Evolutionary conservation across 352 stramenopile genomes (phyloP), one percentile per base, ranked within the genome.

Genomic region (Globisporangium canariense): DNA sequence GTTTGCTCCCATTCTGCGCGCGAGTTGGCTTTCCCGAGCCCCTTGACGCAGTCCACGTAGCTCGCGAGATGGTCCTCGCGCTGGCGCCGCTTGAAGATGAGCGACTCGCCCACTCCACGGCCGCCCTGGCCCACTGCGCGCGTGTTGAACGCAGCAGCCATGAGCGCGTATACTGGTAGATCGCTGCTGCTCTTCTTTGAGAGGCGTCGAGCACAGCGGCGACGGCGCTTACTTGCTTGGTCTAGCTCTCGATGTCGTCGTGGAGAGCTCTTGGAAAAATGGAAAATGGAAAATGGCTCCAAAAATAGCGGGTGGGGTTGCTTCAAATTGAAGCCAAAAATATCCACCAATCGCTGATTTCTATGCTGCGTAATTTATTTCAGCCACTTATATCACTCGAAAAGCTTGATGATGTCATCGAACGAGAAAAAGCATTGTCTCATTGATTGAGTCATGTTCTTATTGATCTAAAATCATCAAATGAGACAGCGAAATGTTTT

Each of bases 1-100:
- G 79, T 71, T 46, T 89, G 77, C 53, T 93, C 84, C 84, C 84
- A 93, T 20, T 91, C 78, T 6, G 84, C 84, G 7, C 84, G 80
- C 18, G 78, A 60, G 65, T 90, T 83, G 55, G 84, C 68, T 38
- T 77, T 78, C 13, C 55, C 60, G 16, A 87, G 64, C 0, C 73
- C 79, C 49, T 81, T 77, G 60, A 91, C 83, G 25, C 75, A 79
- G 16, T 86, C 69, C 30, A 60, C 51, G 56, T 80, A 91, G 60
- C 66, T 84, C 36, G 76, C 68, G 57, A 93, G 61, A 54, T 79
- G 72, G 20, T 90, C 77, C 62, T 93, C 84, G 40, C 84, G 81
- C 60, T 90, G 72, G 13, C 84, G 77, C 1, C 82, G 70, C 72
- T 93, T 91, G 60, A 91, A 66, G 62, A 93, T 86, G 41, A 89